A percentile compares a stretch with the other conserved stretches of the same genome.
phyloP scores from a whole-genome alignment of 2,329 filamentous ascomycete genomes.

The Fusarium sp. region DNA sequence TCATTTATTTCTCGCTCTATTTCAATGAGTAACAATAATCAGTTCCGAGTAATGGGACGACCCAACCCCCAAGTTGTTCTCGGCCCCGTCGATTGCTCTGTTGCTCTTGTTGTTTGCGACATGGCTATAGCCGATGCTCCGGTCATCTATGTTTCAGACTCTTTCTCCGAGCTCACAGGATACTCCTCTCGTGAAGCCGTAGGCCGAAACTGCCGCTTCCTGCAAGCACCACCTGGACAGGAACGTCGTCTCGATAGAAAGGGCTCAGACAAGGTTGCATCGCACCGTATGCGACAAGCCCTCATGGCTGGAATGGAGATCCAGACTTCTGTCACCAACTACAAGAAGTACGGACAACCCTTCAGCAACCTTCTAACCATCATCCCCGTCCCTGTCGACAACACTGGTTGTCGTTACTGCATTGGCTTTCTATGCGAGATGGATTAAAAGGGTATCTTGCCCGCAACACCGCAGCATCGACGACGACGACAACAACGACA shows the following conservation, averaged over 20 bases:
- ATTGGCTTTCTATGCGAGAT: conserved; percentile 85
- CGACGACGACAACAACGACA: neutral
- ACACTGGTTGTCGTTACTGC: conserved; percentile 73
- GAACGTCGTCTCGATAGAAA: conserved; percentile 17
- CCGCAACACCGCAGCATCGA: neutral
- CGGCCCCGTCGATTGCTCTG: conserved; percentile 85
- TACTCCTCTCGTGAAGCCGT: conserved; percentile 80
- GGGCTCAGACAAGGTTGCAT: conserved; percentile 59
- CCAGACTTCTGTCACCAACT: conserved; percentile 74
- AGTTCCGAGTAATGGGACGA: conserved; percentile 73
- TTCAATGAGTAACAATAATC: conserved; percentile 17
- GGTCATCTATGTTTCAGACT: conserved; percentile 85
- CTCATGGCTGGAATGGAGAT: conserved; percentile 59
- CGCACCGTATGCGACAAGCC: conserved; percentile 64
- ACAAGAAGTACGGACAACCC: conserved; percentile 79
- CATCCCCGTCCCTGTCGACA: conserved; percentile 79
- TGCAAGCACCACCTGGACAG: conserved; percentile 77
- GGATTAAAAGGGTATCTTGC: conserved; percentile 44
- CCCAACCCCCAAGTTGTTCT: conserved; percentile 81
- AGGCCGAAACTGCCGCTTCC: conserved; percentile 84
- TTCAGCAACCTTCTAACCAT: conserved; percentile 90
- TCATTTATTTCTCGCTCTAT: neutral
- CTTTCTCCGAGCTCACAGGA: conserved; percentile 82
- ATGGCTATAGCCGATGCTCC: conserved; percentile 77
- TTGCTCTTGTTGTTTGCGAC: conserved; percentile 85